phyloP scores from a whole-genome alignment of 2,329 filamentous ascomycete species.

The Microsporum ferrugineum region DNA sequence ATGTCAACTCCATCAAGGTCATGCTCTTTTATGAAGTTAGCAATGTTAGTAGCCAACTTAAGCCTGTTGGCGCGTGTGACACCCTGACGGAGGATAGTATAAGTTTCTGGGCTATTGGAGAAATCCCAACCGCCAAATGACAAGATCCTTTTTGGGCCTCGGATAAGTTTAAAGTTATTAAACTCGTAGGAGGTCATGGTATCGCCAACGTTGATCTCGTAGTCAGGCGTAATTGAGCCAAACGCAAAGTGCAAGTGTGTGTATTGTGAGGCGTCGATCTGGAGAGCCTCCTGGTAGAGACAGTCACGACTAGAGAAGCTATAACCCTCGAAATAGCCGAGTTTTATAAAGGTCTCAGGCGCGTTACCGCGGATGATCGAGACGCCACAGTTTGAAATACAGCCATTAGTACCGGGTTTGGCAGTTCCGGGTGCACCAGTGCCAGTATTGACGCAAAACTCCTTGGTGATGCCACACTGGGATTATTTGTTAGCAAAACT shows the following conservation, averaged over 20 bases:
- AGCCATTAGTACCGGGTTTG: neutral
- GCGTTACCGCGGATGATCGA: neutral
- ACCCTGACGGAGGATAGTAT: constrained; percentile 28
- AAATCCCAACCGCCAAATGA: constrained; percentile 34
- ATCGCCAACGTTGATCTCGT: constrained; percentile 21
- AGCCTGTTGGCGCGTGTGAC: constrained; percentile 29
- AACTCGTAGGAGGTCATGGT: constrained; percentile 21
- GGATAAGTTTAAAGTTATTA: neutral
- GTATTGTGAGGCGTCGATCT: constrained; percentile 13
- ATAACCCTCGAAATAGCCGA: constrained; percentile 27
- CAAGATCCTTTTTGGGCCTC: neutral
- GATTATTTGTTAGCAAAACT: constrained; percentile 21
- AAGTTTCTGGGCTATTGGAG: constrained; percentile 29
- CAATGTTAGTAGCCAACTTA: constrained; percentile 28
- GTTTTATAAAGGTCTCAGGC: constrained; percentile 15
- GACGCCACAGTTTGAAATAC: neutral
- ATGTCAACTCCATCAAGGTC: constrained; percentile 32
- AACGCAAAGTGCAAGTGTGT: constrained; percentile 29
- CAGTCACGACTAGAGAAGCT: constrained; percentile 21
- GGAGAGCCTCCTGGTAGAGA: constrained; percentile 18
- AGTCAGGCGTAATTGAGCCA: constrained; percentile 24
- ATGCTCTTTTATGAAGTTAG: constrained; percentile 31
- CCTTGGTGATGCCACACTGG: constrained; percentile 8
- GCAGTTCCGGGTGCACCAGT: constrained; percentile 10
- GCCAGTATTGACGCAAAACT: constrained; percentile 32